A percentile compares a stretch with the other conserved stretches of the same genome.
Evolutionary conservation across 129 eudicot genomes (phyloP).

Genomic region (Lonicera japonica): DNA sequence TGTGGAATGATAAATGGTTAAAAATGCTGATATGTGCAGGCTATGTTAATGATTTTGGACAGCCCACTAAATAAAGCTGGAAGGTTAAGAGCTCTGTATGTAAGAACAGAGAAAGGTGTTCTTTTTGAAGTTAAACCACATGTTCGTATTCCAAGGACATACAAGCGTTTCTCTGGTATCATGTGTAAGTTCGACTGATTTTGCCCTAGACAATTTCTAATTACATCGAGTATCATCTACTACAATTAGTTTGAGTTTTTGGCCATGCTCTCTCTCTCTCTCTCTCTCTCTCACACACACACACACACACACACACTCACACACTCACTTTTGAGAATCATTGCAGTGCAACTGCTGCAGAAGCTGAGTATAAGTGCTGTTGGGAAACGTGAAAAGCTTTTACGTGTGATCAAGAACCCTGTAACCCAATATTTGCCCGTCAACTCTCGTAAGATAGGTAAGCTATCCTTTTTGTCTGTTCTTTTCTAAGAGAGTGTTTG

Average conservation of each 20-base stretch:
- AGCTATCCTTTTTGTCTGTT: not conserved
- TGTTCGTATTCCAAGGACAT: slow-evolving; percentile 95
- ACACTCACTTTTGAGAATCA: slow-evolving; percentile 1
- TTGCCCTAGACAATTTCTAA: not conserved
- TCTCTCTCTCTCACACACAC: not conserved
- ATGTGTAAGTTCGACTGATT: slow-evolving; percentile 57
- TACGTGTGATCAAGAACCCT: slow-evolving; percentile 86
- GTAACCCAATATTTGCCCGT: slow-evolving; percentile 83
- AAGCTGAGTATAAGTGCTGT: slow-evolving; percentile 78
- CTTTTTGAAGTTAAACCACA: slow-evolving; percentile 89
- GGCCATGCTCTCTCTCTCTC: not conserved
- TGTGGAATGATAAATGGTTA: not conserved
- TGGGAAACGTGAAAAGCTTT: slow-evolving; percentile 80
- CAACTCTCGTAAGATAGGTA: slow-evolving; percentile 83
- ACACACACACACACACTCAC: too few species aligned
- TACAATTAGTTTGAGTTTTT: not conserved
- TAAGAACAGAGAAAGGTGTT: slow-evolving; percentile 80
- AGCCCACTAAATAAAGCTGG: slow-evolving; percentile 91
- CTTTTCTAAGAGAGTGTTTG: not conserved
- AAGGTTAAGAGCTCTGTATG: slow-evolving; percentile 75
- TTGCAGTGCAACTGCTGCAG: slow-evolving; percentile 86
- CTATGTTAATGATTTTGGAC: slow-evolving; percentile 75
- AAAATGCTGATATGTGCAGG: slow-evolving; percentile 31
- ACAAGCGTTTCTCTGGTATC: slow-evolving; percentile 85
- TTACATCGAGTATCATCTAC: not conserved